Conservation (phyloP, 371 early-diverging fungal species). For the Actinomortierella wolfii region DNA sequence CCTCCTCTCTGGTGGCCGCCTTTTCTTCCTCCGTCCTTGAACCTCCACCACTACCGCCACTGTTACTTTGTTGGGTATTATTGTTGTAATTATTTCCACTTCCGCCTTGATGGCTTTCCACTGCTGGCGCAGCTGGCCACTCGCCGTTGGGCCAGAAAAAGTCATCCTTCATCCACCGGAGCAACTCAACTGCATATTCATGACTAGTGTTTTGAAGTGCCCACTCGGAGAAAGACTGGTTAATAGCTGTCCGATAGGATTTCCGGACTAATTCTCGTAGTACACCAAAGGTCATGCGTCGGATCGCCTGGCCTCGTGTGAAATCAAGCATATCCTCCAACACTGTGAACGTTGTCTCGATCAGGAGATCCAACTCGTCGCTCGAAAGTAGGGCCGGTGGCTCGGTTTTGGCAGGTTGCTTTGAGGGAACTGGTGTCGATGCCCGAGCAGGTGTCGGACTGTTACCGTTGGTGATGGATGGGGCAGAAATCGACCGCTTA, state of each 20-base stretch:
- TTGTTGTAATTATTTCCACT: background rate
- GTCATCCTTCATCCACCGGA: conserved; percentile 46
- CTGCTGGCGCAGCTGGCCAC: conserved; percentile 16
- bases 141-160: conserved; percentile 41
- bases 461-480: no score
- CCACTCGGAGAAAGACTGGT: conserved; percentile 40
- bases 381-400: conserved; percentile 16
- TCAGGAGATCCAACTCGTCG: conserved; percentile 39
- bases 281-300: conserved; percentile 44
- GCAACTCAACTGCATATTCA: conserved; percentile 29
- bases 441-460: no score
- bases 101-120: background rate
- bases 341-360: conserved; percentile 42
- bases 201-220: conserved; percentile 31
- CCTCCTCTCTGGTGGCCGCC: conserved; percentile 28
- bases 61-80: background rate
- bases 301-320: conserved; percentile 43
- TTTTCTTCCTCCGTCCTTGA: conserved; percentile 26
- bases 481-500: no score
- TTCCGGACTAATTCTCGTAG: conserved; percentile 41
- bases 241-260: conserved; percentile 41
- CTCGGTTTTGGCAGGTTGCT: conserved; percentile 8
- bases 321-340: conserved; percentile 46
- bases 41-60: background rate
- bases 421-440: background rate